Conservation (phyloP, 2,329 filamentous ascomycete species). For the Trichophyton rubrum region DNA sequence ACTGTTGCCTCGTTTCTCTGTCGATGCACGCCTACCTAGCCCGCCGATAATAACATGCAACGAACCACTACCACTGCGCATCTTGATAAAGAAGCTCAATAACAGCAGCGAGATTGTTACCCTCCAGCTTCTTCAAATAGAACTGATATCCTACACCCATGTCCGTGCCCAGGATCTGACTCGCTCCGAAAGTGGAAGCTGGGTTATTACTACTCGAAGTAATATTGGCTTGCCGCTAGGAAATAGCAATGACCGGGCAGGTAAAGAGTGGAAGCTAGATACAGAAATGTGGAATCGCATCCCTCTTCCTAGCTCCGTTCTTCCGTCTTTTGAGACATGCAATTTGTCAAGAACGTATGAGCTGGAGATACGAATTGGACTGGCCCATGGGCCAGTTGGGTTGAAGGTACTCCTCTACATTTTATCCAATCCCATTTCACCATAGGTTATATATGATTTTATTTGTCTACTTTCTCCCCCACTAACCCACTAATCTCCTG, state of each 20-base stretch:
- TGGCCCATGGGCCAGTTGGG: constrained; percentile 57
- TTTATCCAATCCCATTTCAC: constrained; percentile 1
- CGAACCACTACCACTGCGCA: constrained; percentile 64
- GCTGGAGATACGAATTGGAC: constrained; percentile 65
- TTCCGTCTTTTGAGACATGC: constrained; percentile 77
- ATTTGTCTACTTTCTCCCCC: neutral
- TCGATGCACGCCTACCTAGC: constrained; percentile 77
- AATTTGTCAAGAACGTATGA: constrained; percentile 75
- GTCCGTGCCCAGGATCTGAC: constrained; percentile 65
- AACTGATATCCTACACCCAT: constrained; percentile 66
- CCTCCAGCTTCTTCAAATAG: constrained; percentile 66
- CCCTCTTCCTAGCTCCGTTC: constrained; percentile 69
- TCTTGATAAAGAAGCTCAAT: constrained; percentile 66
- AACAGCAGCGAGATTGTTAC: constrained; percentile 58
- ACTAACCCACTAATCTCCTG: neutral
- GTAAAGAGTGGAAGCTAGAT: constrained; percentile 58
- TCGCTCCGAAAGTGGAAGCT: constrained; percentile 58
- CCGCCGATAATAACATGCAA: constrained; percentile 85
- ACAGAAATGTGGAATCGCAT: constrained; percentile 58
- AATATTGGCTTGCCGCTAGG: constrained; percentile 62
- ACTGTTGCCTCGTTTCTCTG: constrained; percentile 47
- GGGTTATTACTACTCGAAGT: constrained; percentile 59
- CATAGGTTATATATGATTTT: neutral
- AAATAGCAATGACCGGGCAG: constrained; percentile 43
- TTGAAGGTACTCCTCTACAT: constrained; percentile 33